A percentile compares a stretch with the other conserved stretches of the same genome.
These are phyloP conservation scores for Polyplosphaeria fusca DNA, from an alignment of 495 filamentous ascomycete species.

Conservation along the genomic window DNA sequence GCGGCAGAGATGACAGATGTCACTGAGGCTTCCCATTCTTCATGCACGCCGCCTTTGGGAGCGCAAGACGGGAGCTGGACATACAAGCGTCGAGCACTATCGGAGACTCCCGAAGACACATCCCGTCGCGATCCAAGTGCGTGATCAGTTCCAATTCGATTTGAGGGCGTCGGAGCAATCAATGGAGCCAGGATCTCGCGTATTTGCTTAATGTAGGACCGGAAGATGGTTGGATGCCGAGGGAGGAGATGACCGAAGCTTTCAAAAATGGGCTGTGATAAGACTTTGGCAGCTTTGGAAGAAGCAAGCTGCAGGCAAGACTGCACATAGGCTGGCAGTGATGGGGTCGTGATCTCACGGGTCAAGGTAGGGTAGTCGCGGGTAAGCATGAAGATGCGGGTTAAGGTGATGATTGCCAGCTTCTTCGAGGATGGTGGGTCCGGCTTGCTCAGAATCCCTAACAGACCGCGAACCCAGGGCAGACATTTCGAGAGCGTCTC, in stretches of 20 bases:
- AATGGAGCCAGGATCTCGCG: slow-evolving; percentile 55
- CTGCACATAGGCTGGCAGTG: slow-evolving; percentile 67
- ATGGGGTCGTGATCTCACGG: slow-evolving; percentile 84
- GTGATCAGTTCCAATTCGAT: slow-evolving; percentile 3
- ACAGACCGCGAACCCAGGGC: slow-evolving; percentile 68
- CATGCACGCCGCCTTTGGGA: slow-evolving; percentile 65
- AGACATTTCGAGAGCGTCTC: slow-evolving; percentile 67
- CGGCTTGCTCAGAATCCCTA: slow-evolving; percentile 66
- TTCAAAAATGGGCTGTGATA: slow-evolving; percentile 61
- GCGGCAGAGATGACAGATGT: slow-evolving; percentile 55
- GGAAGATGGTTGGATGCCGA: slow-evolving; percentile 73
- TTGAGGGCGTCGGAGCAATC: slow-evolving; percentile 54
- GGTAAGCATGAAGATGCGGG: slow-evolving; percentile 75
- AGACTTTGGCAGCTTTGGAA: slow-evolving; percentile 38
- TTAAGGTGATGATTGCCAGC: slow-evolving; percentile 69
- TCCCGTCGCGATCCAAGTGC: neutral
- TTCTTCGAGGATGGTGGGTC: slow-evolving; percentile 70
- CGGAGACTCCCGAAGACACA: slow-evolving; percentile 13
- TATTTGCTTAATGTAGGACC: slow-evolving; percentile 68
- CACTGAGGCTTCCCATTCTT: slow-evolving; percentile 70
- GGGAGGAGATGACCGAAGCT: slow-evolving; percentile 67
- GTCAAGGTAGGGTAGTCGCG: slow-evolving; percentile 76
- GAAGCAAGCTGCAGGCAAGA: slow-evolving; percentile 68
- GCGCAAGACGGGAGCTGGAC: slow-evolving; percentile 70
- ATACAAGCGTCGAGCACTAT: slow-evolving; percentile 47